Conservation (phyloP, 2,329 filamentous ascomycete genomes). For the Scopulariopsis brevicaulis region DNA sequence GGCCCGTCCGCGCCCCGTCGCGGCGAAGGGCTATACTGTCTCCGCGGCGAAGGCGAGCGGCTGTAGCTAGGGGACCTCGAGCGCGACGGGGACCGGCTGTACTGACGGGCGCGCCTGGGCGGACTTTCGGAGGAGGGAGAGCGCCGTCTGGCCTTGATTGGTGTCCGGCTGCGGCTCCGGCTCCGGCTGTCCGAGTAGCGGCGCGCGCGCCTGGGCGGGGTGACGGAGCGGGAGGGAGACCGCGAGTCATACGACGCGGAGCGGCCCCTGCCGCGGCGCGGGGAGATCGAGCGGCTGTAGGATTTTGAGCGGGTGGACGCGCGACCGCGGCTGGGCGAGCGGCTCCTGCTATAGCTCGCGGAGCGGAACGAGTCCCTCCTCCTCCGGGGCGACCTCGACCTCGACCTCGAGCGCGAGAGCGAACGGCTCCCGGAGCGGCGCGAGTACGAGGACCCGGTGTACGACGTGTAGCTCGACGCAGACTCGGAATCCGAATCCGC, state of each 20-base stretch:
- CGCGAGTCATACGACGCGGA: conserved; percentile 4
- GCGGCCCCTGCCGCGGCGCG: conserved; percentile 5
- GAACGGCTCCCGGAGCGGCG: conserved; percentile 30
- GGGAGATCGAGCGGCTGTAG: conserved; percentile 19
- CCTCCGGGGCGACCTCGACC: conserved; percentile 9
- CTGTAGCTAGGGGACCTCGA: conserved; percentile 8
- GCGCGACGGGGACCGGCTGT: conserved; percentile 19
- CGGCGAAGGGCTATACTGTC: background rate
- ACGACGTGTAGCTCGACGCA: conserved; percentile 69
- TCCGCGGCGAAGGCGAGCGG: background rate
- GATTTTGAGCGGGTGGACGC: conserved; percentile 28
- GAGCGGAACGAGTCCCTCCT: conserved; percentile 5
- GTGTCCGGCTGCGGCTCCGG: conserved; percentile 19
- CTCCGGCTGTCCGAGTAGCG: conserved; percentile 18
- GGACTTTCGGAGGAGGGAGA: conserved; percentile 12
- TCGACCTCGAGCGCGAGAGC: conserved; percentile 11
- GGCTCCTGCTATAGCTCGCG: conserved; percentile 15
- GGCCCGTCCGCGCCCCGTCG: background rate
- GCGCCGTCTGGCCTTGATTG: conserved; percentile 10
- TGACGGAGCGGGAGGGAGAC: conserved; percentile 1
- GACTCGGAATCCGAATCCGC: conserved; percentile 63
- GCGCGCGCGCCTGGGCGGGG: conserved; percentile 3
- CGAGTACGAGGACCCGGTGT: conserved; percentile 51
- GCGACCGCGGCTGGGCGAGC: conserved; percentile 16
- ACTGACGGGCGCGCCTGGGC: conserved; percentile 10